Evolutionary conservation across 768 basidiomycete genomes (phyloP), one percentile per base, ranked within the genome.

Genomic region (Kwoniella heveanensis): DNA sequence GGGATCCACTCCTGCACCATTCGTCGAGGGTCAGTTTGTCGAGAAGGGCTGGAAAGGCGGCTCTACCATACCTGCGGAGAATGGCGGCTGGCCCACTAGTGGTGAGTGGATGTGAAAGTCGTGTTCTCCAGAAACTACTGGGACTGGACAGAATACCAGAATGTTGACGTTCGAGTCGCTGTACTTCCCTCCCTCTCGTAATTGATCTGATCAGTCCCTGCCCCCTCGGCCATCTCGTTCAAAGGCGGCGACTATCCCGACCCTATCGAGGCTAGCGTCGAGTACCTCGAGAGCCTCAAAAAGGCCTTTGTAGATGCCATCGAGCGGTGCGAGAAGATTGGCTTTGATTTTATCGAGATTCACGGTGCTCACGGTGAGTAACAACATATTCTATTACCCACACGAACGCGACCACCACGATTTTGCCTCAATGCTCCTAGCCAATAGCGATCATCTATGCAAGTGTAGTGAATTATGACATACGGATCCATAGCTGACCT

Each of bases 1-100:
- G 76, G 87, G 88, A 0, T 87, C 86, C 9, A 88, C 86, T 0
- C 82, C 84, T 55, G 84, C 89, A 0, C 88, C 89, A 1, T 91
- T 88, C 88, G 83, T 88, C 30, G 26, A 82, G 79, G 69, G 72
- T 56, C 66, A 58, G 19, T 64, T 55, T 12, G 27, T 62, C 2
- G 67, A 73, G n/a, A 37, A 60, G 48, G 71, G 66, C 2, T 70
- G 67, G 59, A 57, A 66, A 17, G 71, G 76, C 4, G 75, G 68
- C 1, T 71, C 80, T 60, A 81, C 83, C 15, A 84, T 85, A 3
- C 57, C 69, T 8, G 76, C 83, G 63, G 83, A 86, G n/a, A 86
- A 86, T 39, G 81, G 82, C 24, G 90, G 90, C 15, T 91, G 90
- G 90, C 86, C 87, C 0, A 82, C 87, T 62, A 76, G 84, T 60